These are phyloP conservation scores for Xylaria sp. DNA, from an alignment of 2,329 filamentous ascomycete species.

Conservation along the genomic window DNA sequence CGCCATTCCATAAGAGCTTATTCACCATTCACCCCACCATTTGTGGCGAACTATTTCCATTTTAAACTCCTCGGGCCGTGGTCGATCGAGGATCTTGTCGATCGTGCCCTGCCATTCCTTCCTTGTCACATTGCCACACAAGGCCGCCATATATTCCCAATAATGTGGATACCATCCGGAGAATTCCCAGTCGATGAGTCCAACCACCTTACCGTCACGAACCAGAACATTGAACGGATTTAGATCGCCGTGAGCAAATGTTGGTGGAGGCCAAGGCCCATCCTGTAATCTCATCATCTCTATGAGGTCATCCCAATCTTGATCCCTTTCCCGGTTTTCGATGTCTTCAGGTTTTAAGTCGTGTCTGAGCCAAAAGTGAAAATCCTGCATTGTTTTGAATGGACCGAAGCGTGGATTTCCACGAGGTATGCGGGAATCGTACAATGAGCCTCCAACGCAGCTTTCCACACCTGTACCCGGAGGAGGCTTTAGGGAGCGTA, in stretches of 20 bases:
- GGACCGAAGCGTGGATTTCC: slow-evolving; percentile 5
- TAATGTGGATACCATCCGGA: no score
- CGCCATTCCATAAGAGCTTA: background rate
- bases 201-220: slow-evolving; percentile 5
- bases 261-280: background rate
- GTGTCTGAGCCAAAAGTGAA: slow-evolving; percentile 5
- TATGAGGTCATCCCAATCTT: slow-evolving; percentile 14
- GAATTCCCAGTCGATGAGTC: slow-evolving; percentile 14
- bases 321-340: background rate
- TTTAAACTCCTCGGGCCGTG: slow-evolving; percentile 5
- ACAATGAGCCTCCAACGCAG: slow-evolving; percentile 4
- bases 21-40: slow-evolving; percentile 5
- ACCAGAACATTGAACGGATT: slow-evolving; percentile 3
- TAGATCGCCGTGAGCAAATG: slow-evolving; percentile 6
- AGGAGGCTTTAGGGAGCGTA: slow-evolving; percentile 10
- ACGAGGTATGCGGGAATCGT: slow-evolving; percentile 1
- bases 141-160: slow-evolving; percentile 5
- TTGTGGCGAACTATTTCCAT: slow-evolving; percentile 5
- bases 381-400: slow-evolving; percentile 6
- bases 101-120: background rate
- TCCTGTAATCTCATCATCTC: no score
- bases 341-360: background rate
- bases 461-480: slow-evolving; percentile 13
- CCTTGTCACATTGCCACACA: background rate
- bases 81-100: slow-evolving; percentile 6